Conservation (phyloP, 1,139 yeast species). For the Hansenula lynferdii region DNA sequence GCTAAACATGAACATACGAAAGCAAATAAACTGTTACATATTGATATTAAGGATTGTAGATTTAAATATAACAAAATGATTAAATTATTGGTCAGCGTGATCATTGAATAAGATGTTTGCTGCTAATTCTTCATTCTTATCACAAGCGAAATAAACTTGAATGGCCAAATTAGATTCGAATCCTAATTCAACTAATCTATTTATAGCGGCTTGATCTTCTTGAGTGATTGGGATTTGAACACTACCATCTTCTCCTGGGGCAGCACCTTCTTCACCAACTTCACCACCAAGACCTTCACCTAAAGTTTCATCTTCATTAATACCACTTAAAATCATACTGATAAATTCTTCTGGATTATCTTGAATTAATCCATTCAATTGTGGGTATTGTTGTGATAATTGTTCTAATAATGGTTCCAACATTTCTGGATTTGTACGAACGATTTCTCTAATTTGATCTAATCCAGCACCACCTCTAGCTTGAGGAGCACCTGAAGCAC, state of each 20-base stretch:
- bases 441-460: constrained; percentile 68
- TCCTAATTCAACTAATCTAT: constrained; percentile 86
- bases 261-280: constrained; percentile 26
- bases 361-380: constrained; percentile 75
- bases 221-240: constrained; percentile 52
- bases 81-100: constrained; percentile 6
- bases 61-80: not conserved
- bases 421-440: constrained; percentile 86
- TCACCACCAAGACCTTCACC: constrained; percentile 25
- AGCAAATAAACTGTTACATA: not conserved
- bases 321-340: constrained; percentile 61
- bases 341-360: constrained; percentile 85
- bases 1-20: not conserved
- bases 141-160: constrained; percentile 97
- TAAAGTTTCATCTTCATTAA: constrained; percentile 39
- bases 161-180: constrained; percentile 83
- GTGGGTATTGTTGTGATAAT: constrained; percentile 80
- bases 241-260: constrained; percentile 30
- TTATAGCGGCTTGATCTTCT: constrained; percentile 85
- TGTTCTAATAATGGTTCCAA: constrained; percentile 82
- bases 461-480: constrained; percentile 27
- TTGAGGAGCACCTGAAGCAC: constrained; percentile 12
- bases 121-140: constrained; percentile 94
- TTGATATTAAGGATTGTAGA: not conserved
- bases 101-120: constrained; percentile 74